Base-by-base conservation (phyloP, 2,329 filamentous ascomycete species). In the Fusarium buxicola region DNA sequence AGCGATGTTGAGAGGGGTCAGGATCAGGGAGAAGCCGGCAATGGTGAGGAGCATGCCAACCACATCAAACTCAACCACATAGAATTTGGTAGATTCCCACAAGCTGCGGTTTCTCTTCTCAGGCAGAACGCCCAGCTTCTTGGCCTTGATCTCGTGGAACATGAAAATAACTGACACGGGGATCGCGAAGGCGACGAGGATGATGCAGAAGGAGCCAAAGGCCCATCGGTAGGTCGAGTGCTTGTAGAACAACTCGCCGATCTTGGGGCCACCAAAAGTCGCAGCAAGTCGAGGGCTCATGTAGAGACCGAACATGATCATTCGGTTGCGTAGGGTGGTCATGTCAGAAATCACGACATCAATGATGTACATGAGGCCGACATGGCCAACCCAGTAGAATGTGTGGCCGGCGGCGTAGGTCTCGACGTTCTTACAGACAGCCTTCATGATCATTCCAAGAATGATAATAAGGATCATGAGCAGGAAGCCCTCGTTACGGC, bases 181-280 rank as follows among this genome's bases (percentile, higher is more conserved):
- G 21, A 86, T 63, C 44, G 84, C 84, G 47, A 88, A 82, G 35
- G 84, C 76, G 21, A 88, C 87, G 6, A 87, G 77, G 57, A 90
- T 82, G 64, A 92, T 87, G 34, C 84, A 81, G 75, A 89, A 91
- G 57, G 82, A 81, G 35, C 87, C 89, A 67, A 87, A 90, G 8
- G 67, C 69, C 66, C 67, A 69, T 2, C 65, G 63, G 44, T 68
- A 69, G 32, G 66, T 69, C 6, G 58, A 65, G 53, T 71, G 50
- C 44, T 59, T 28, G 15, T 64, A 60, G 47, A 70, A 70, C 11
- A 63, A 34, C 40, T 70, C 49, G 5, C 66, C 68, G 30, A 70
- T 69, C 34, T 56, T 65, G 12, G 64, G 66, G 1, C 68, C 68
- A 71, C 79, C 77, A 68, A 81, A 82, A 7, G 77, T 78, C 7